phyloP scores from a whole-genome alignment of 345 rosid species.

The Lumnitzera littorea region DNA sequence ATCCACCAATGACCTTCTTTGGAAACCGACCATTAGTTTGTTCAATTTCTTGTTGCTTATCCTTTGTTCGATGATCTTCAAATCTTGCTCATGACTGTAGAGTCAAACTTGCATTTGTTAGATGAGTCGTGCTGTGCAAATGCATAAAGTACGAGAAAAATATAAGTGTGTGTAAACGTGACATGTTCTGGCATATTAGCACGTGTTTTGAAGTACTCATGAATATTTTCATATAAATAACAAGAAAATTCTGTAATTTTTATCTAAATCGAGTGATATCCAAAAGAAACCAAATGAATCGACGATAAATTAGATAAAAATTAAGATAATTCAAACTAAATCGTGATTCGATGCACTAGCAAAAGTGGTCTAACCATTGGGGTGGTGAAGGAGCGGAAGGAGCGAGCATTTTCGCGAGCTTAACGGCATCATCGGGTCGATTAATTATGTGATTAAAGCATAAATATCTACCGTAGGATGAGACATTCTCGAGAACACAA shows the following conservation, averaged over 20 bases:
- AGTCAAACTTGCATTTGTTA: not conserved
- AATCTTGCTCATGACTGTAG: slow-evolving; percentile 26
- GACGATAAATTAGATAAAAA: too few relatives aligned
- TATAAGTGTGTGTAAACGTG: too few relatives aligned
- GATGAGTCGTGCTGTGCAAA: too few relatives aligned
- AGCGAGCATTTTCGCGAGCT: slow-evolving; percentile 28
- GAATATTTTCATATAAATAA: too few relatives aligned
- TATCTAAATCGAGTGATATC: too few relatives aligned
- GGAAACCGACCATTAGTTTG: slow-evolving; percentile 37
- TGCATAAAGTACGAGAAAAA: too few relatives aligned
- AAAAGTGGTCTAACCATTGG: slow-evolving; percentile 16
- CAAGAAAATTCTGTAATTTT: too few relatives aligned
- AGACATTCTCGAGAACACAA: slow-evolving; percentile 42
- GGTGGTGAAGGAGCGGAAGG: slow-evolving; percentile 24
- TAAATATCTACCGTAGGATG: slow-evolving; percentile 52
- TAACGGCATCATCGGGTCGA: slow-evolving; percentile 28
- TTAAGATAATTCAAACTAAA: not conserved
- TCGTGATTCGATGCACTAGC: too few relatives aligned
- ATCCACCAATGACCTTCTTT: slow-evolving; percentile 5
- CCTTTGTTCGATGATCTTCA: slow-evolving; percentile 32
- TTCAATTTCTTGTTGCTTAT: slow-evolving; percentile 53
- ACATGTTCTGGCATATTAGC: too few relatives aligned
- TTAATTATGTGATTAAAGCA: slow-evolving; percentile 50
- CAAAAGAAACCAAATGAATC: too few relatives aligned
- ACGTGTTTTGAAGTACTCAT: too few relatives aligned